Evolutionary conservation across 2,329 filamentous ascomycete species (phyloP), one percentile per base, ranked within the genome.

Genomic region (Polychaeton citri): DNA sequence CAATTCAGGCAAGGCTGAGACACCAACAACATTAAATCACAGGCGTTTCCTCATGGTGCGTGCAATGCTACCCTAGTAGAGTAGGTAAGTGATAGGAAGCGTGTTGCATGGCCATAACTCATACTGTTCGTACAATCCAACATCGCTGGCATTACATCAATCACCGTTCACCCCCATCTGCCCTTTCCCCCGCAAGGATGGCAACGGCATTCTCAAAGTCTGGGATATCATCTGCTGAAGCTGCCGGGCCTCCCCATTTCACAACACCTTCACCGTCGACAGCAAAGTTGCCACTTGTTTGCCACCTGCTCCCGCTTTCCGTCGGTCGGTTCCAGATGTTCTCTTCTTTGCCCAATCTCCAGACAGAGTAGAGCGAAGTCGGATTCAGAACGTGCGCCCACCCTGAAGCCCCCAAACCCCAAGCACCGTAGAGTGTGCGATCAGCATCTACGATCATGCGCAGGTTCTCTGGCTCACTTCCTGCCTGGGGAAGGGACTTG

Each of bases 301-400:
- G 79, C 79, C 79, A 84, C 35, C 76, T 59, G 43, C 60, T 74
- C 26, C 79, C 79, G 50, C 71, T 79, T 56, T 79, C 73, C 2
- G 74, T 76, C 2, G 72, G 65, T 17, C 71, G 59, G 51, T 78
- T 78, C 68, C 72, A 78, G 43, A 83, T 79, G 10, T 73, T 69
- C 51, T 83, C 76, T 33, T 70, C 60, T 42, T 65, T 69, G 9
- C 70, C 74, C 18, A 83, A 58, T 38, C 61, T 68, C 41, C 72
- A 71, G 2, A 70, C 67, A n/a, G 62, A 65, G 48, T 66, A 72
- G 39, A 83, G 43, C n/a, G 68, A 64, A 36, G 63, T 52, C 1
- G 76, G 76, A 37, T 65, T 72, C 12, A 80, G 54, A 5, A 79
- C 68, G 48, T 83, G 76, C 68, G 72, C 76, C 39, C 72, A 69